A percentile compares a stretch with the other conserved stretches of the same genome.
Evolutionary conservation across 1,284 basidiomycete species (phyloP).

Genomic region (Microbotryum silenes-acaulis): DNA sequence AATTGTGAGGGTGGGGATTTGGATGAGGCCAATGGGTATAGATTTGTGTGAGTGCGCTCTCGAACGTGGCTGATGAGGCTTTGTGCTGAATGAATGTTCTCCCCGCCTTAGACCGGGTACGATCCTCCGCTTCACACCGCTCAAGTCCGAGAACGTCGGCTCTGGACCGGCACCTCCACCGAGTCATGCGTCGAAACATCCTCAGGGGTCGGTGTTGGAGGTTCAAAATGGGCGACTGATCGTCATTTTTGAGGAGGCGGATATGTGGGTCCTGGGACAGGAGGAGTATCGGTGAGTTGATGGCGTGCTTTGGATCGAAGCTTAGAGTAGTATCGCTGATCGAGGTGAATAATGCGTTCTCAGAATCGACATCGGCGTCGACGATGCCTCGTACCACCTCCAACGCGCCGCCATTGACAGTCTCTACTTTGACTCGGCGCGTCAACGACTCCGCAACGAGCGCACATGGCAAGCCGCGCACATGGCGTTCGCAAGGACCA

Average conservation of each 20-base stretch:
- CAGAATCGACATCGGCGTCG: conserved; percentile 31
- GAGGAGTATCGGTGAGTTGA: conserved; percentile 20
- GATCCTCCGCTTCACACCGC: conserved; percentile 18
- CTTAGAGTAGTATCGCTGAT: too few relatives aligned
- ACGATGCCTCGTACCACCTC: conserved; percentile 12
- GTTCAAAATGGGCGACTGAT: conserved; percentile 12
- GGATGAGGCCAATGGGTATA: conserved; percentile 9
- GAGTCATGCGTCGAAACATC: not conserved
- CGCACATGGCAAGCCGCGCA: conserved; percentile 7
- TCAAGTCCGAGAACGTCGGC: not conserved
- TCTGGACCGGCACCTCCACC: not conserved
- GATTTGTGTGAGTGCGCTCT: conserved; percentile 9
- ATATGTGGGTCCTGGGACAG: conserved; percentile 17
- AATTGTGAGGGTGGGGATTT: not conserved
- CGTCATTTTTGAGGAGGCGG: conserved; percentile 22
- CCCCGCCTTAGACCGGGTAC: conserved; percentile 3
- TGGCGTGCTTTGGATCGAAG: not conserved
- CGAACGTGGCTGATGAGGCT: too few relatives aligned
- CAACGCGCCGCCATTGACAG: conserved; percentile 21
- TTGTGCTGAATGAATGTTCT: too few relatives aligned
- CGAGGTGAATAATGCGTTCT: too few relatives aligned
- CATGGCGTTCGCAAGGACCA: not conserved
- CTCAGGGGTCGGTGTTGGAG: conserved; percentile 24
- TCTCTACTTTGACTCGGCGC: conserved; percentile 22
- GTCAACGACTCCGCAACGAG: conserved; percentile 19